A percentile compares a stretch with the other conserved stretches of the same genome.
Evolutionary conservation across 345 rosid genomes (phyloP).

Genomic region (Turnera subulata): DNA sequence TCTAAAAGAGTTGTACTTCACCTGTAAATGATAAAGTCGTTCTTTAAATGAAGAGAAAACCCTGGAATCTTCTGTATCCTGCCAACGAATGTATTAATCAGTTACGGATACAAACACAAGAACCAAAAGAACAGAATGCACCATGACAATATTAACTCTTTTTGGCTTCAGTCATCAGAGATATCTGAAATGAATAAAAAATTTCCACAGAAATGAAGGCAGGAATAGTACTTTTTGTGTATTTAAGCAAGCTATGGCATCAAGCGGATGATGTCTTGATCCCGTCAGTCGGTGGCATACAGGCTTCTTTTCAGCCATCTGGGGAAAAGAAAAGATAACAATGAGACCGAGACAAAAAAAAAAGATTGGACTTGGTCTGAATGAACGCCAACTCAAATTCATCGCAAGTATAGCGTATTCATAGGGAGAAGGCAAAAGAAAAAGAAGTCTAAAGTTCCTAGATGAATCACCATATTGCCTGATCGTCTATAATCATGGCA

Average conservation of each 20-base stretch:
- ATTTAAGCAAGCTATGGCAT: constrained; percentile 42
- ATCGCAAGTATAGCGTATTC: too few relatives aligned
- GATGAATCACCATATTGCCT: constrained; percentile 48
- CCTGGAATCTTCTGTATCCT: constrained; percentile 54
- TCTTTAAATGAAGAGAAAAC: constrained; percentile 68
- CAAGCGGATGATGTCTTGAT: constrained; percentile 57
- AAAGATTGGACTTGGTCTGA: constrained; percentile 9
- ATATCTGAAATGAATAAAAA: too few relatives aligned
- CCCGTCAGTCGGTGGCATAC: constrained; percentile 63
- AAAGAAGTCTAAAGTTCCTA: background rate
- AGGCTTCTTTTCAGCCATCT: constrained; percentile 50
- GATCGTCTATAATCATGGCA: constrained; percentile 60
- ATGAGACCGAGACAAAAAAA: background rate
- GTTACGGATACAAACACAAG: too few relatives aligned
- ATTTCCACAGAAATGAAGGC: constrained; percentile 5
- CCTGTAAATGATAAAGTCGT: constrained; percentile 74
- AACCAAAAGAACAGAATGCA: background rate
- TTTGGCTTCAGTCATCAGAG: too few relatives aligned
- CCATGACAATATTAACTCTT: background rate
- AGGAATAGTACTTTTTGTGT: constrained; percentile 43
- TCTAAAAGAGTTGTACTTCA: constrained; percentile 16
- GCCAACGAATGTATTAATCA: constrained; percentile 11
- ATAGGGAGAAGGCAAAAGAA: background rate
- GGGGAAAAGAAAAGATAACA: constrained; percentile 19
- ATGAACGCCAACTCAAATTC: background rate